Evolutionary conservation across 257 asterid species (phyloP).

Genomic region (Thymus mandschuricus): DNA sequence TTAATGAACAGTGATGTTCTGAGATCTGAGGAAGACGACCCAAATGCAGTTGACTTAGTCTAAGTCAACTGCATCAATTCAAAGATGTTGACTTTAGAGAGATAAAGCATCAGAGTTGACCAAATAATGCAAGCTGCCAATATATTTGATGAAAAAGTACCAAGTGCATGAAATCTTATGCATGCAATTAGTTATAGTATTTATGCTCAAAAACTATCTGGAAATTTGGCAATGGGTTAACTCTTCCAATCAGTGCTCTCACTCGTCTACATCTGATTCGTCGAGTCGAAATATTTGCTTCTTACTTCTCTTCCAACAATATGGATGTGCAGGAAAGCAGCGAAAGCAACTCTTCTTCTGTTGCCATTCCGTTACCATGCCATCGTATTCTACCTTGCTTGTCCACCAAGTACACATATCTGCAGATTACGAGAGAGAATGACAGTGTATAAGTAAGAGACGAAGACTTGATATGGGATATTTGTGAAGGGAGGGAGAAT

Average conservation of each 20-base stretch:
- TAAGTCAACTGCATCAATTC: no score
- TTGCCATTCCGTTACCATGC: conserved; percentile 83
- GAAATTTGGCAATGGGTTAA: not conserved
- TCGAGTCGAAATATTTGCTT: not conserved
- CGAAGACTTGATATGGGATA: conserved; percentile 1
- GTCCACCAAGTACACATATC: conserved; percentile 84
- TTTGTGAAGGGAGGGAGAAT: conserved; percentile 2
- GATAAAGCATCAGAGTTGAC: not conserved
- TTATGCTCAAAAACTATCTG: not conserved
- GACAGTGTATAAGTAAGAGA: not conserved
- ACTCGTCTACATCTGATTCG: not conserved
- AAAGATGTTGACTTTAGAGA: not conserved
- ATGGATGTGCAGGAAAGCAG: conserved; percentile 70
- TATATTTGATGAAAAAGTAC: not conserved
- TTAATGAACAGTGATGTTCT: not conserved
- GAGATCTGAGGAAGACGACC: no score
- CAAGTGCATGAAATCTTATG: not conserved
- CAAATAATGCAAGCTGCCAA: not conserved
- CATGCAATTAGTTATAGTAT: conserved; percentile 8
- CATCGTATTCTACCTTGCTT: conserved; percentile 85
- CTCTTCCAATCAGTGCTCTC: conserved; percentile 7
- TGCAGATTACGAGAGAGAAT: conserved; percentile 34
- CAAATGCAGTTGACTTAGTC: no score
- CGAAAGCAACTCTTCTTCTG: conserved; percentile 79
- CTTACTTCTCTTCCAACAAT: conserved; percentile 59